phyloP scores from a whole-genome alignment of 2,329 filamentous ascomycete species.

The Phialemonium atrogriseum region DNA sequence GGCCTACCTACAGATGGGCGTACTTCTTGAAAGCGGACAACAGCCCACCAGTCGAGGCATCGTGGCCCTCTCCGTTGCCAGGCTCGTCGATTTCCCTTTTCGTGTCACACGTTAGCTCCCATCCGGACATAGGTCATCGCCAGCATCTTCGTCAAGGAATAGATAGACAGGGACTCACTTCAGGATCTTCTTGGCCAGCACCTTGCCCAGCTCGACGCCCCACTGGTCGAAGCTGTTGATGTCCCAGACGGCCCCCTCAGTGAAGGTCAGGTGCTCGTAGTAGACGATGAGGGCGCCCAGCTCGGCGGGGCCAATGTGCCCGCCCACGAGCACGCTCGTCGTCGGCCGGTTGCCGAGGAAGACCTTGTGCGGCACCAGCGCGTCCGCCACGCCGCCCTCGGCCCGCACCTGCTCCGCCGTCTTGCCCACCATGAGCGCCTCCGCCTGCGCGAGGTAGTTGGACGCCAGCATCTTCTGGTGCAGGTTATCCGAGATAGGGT shows the following conservation, averaged over 20 bases:
- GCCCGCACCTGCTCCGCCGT: constrained; percentile 70
- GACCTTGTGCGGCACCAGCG: constrained; percentile 94
- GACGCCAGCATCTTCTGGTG: constrained; percentile 95
- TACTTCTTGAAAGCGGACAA: constrained; percentile 88
- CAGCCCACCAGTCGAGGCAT: constrained; percentile 79
- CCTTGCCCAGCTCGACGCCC: constrained; percentile 98
- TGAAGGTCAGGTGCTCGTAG: constrained; percentile 98
- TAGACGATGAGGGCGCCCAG: constrained; percentile 94
- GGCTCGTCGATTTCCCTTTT: constrained; percentile 72
- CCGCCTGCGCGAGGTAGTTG: constrained; percentile 85
- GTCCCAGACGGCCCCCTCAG: constrained; percentile 96
- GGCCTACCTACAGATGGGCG: constrained; percentile 34
- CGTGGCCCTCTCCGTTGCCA: constrained; percentile 67
- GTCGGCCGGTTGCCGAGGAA: constrained; percentile 97
- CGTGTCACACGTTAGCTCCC: constrained; percentile 1
- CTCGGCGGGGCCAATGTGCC: constrained; percentile 88
- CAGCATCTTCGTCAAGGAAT: constrained; percentile 23
- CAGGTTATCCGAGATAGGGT: constrained; percentile 83
- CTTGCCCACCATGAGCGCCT: constrained; percentile 88
- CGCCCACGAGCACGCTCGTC: constrained; percentile 82
- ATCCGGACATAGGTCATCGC: too few relatives aligned
- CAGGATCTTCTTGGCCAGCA: constrained; percentile 85
- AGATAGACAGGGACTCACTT: constrained; percentile 16
- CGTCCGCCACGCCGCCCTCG: constrained; percentile 59
- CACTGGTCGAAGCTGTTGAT: constrained; percentile 99